phyloP scores from a whole-genome alignment of 1,284 basidiomycete genomes.

The Pascua guehoae region DNA sequence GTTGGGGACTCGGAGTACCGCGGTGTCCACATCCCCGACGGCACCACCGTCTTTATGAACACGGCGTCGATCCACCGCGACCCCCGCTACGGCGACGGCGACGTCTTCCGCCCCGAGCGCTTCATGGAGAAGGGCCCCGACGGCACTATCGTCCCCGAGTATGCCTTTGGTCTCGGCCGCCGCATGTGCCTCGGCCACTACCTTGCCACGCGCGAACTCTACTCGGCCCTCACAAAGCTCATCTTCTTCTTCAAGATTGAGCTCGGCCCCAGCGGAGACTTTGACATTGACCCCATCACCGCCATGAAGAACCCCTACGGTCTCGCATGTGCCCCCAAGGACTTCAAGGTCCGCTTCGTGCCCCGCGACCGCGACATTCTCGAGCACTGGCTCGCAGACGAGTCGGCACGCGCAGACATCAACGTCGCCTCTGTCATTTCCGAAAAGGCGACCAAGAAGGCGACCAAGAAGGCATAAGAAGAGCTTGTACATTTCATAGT shows the following conservation, averaged over 20 bases:
- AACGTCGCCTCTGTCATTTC: slow-evolving; percentile 8
- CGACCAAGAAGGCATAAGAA: not conserved
- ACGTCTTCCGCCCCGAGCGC: slow-evolving; percentile 21
- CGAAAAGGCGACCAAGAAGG: slow-evolving; percentile 1
- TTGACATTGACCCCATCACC: slow-evolving; percentile 16
- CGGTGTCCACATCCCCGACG: slow-evolving; percentile 31
- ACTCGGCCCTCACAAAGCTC: slow-evolving; percentile 16
- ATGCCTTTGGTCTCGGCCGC: slow-evolving; percentile 20
- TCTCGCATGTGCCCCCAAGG: slow-evolving; percentile 4
- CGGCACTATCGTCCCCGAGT: slow-evolving; percentile 12
- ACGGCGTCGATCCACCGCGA: slow-evolving; percentile 37
- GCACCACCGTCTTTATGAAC: slow-evolving; percentile 39
- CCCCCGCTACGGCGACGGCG: slow-evolving; percentile 16
- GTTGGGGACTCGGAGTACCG: slow-evolving; percentile 24
- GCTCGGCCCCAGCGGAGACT: slow-evolving; percentile 11
- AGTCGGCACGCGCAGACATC: slow-evolving; percentile 16
- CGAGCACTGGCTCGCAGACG: slow-evolving; percentile 19
- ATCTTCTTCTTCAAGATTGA: slow-evolving; percentile 22
- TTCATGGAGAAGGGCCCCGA: slow-evolving; percentile 13
- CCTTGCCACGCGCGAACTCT: slow-evolving; percentile 22
- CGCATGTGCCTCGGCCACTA: slow-evolving; percentile 22
- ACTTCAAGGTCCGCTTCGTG: slow-evolving; percentile 18
- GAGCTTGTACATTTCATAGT: too few relatives aligned
- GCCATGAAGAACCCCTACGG: slow-evolving; percentile 12
- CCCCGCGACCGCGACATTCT: slow-evolving; percentile 16